Percentiles rank a stretch among this genome's conserved stretches.
Conservation (phyloP, 2,329 filamentous ascomycete genomes). For the Canariomyces notabilis region DNA sequence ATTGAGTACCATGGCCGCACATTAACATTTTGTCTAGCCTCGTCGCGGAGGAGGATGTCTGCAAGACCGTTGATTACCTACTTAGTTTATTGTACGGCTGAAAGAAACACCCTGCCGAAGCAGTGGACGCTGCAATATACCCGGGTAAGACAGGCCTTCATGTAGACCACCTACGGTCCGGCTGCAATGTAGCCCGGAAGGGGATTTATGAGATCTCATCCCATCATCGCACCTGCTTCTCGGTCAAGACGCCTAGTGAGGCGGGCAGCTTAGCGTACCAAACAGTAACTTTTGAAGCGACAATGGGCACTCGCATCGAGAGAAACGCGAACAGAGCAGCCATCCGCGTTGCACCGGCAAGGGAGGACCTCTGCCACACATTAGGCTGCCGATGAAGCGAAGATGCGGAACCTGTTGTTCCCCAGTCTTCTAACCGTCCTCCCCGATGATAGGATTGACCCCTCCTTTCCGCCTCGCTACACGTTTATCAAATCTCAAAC, state of each 20-base stretch:
- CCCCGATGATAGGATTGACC: background rate
- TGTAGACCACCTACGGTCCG: slow-evolving; percentile 10
- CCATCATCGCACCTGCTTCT: background rate
- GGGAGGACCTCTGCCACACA: slow-evolving; percentile 4
- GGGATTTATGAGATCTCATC: background rate
- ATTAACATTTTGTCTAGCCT: background rate
- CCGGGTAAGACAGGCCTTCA: slow-evolving; percentile 12
- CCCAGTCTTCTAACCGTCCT: slow-evolving; percentile 7
- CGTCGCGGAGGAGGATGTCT: background rate
- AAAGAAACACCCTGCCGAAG: background rate
- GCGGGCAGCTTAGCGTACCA: no score
- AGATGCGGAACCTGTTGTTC: no score
- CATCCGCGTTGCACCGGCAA: background rate
- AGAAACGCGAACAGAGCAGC: slow-evolving; percentile 5
- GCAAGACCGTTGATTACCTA: no score
- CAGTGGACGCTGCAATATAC: slow-evolving; percentile 6
- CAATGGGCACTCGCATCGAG: no score
- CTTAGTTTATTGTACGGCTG: background rate
- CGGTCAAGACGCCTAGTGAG: background rate
- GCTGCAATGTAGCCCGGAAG: slow-evolving; percentile 2
- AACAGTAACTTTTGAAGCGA: no score
- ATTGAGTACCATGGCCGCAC: background rate
- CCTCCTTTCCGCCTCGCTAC: slow-evolving; percentile 5
- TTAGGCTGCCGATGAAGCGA: background rate
- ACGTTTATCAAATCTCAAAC: slow-evolving; percentile 22